Base-by-base conservation (phyloP, 2,329 filamentous ascomycete genomes). In the Chaetomiaceae sp. region DNA sequence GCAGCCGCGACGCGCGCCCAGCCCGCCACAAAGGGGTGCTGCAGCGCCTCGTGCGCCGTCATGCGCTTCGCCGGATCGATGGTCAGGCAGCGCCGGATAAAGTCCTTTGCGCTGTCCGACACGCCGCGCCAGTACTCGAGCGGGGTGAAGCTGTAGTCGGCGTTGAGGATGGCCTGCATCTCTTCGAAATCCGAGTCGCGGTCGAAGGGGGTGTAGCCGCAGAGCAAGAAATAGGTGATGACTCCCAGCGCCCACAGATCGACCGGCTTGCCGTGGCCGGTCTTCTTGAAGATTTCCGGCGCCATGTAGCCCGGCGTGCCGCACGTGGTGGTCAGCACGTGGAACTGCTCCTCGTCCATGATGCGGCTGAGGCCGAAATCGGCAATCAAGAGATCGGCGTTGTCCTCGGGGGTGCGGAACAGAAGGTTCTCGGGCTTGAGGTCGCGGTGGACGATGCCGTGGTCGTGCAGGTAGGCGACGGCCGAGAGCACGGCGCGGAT, bases 221-320 rank as follows among this genome's bases (percentile, higher is more conserved):
- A 97, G 47, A 99, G 85, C 27, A 99, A 78, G 75, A 99, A 99
- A 76, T 97, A 99, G 29, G 94, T 97, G 67, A 99, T 99, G 39
- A 99, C 94, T 43, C 94, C 94, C 59, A 97, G 90, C 34, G 94
- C 94, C 94, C 94, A 99, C 60, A 99, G 86, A 70, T 99, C 94
- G 49, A 99, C 94, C 63, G 94, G 91, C 72, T 97, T 99, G 59
- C 94, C 94, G 69, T 99, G 94, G 23, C 94, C 94, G 7, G 88
- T 91, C 78, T 99, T 99, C 72, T 96, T 96, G 75, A 99, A 99
- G 65, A 99, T 99, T 71, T 99, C 94, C 20, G 94, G 94, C 2
- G 94, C 94, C 94, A 99, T 99, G 73, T 99, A 99, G 45, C 94
- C 94, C 3, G 94, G 94, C 1, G 94, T 99, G 55, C 94, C 94